These are phyloP conservation scores for Nymphaea thermarum DNA, from an alignment of 164 flowering plant genomes.

Conservation along the genomic window DNA sequence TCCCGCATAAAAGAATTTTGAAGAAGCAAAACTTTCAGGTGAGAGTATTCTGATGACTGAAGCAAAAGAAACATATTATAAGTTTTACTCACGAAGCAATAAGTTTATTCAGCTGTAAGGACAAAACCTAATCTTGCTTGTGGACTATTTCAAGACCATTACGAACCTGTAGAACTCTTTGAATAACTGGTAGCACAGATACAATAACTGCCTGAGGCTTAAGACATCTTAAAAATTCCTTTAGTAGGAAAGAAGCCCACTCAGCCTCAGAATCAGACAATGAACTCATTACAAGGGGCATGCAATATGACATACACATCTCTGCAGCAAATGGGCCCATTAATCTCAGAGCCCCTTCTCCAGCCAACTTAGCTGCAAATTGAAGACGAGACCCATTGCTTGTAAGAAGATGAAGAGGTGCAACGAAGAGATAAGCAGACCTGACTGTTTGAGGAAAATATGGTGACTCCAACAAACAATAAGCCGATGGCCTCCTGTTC, in stretches of 20 bases:
- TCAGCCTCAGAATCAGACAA: constrained; percentile 65
- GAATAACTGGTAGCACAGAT: constrained; percentile 56
- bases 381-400: constrained; percentile 52
- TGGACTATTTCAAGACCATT: constrained; percentile 6
- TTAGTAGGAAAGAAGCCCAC: constrained; percentile 51
- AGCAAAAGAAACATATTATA: constrained; percentile 2
- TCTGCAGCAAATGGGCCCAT: constrained; percentile 90
- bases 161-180: constrained; percentile 90
- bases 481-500: constrained; percentile 86
- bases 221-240: constrained; percentile 68
- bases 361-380: constrained; percentile 75
- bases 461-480: constrained; percentile 78
- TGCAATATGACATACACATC: constrained; percentile 77
- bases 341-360: constrained; percentile 62
- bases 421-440: constrained; percentile 70
- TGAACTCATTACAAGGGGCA: constrained; percentile 41
- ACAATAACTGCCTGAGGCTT: constrained; percentile 50
- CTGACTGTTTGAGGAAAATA: constrained; percentile 60
- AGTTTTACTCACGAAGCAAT: too few relatives aligned
- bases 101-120: too few relatives aligned
- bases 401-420: constrained; percentile 74
- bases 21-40: constrained; percentile 84
- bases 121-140: too few relatives aligned
- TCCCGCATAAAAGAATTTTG: constrained; percentile 92
- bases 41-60: constrained; percentile 77